Evolutionary conservation across 2,329 filamentous ascomycete species (phyloP), one percentile per base, ranked within the genome.

Genomic region (Verticillium longisporum): DNA sequence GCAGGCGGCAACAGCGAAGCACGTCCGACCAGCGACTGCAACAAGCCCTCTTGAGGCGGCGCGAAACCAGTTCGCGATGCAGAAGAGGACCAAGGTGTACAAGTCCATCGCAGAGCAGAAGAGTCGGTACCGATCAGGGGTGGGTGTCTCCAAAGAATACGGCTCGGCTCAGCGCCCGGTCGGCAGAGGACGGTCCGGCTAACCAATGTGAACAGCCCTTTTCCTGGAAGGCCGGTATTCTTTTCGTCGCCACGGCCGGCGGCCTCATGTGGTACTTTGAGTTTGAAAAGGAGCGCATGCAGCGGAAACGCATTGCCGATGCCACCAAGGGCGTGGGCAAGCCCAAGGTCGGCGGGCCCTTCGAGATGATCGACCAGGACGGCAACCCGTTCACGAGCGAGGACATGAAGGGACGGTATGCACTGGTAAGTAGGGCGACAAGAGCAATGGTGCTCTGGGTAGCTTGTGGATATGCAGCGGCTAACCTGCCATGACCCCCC

Each of bases 181-280:
- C 3, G 2, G 36, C 6, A 31, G 15, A 33, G 33, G 45, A 32
- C 26, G 13, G 31, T 37, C 15, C 34, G 31, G 38, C 38, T 45
- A 45, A 45, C 38, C 14, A 7, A n/a, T 15, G 38, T 45, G 14
- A 26, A 45, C 64, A 92, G 88, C 95, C 95, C 34, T 98, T 99
- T 79, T 97, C 93, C 60, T 93, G 91, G 86, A 94, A 92, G 77
- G 89, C 94, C 36, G 94, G 92, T 18, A 68, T 92, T 58, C 82
- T 99, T 65, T 98, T 99, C 78, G 81, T 98, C 66, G 72, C 83
- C 56, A 89, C 92, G 2, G 92, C 91, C 68, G 87, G 79, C 13
- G 88, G 86, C 33, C 82, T 99, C 69, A 87, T 92, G 63, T 85
- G 91, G 76, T 99, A 98, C 74, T 98, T 99, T 76, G 91, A 93